These are phyloP conservation scores for Talaromyces atroroseus DNA, from an alignment of 2,329 filamentous ascomycete species.

Conservation along the genomic window DNA sequence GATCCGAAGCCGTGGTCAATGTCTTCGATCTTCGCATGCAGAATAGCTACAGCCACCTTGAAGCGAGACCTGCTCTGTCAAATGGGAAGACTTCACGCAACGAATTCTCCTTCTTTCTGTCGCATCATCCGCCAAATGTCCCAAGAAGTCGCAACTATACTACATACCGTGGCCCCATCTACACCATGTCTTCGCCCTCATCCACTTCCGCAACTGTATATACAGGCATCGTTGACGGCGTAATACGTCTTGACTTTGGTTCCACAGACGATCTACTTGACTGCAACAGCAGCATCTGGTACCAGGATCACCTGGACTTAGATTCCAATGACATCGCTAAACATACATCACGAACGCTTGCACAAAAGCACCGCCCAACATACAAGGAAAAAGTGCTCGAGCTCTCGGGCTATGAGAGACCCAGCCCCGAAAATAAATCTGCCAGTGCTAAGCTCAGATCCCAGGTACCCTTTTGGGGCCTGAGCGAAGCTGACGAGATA, in stretches of 20 bases:
- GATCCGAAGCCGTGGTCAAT: slow-evolving; percentile 55
- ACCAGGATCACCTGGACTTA: slow-evolving; percentile 25
- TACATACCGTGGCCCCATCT: slow-evolving; percentile 41
- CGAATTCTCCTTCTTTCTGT: slow-evolving; percentile 42
- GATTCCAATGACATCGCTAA: slow-evolving; percentile 14
- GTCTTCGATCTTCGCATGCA: slow-evolving; percentile 56
- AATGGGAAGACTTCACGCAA: slow-evolving; percentile 16
- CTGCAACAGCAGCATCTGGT: slow-evolving; percentile 25
- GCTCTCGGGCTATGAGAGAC: slow-evolving; percentile 42
- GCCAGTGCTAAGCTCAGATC: slow-evolving; percentile 30
- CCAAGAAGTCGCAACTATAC: slow-evolving; percentile 12
- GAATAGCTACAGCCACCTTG: slow-evolving; percentile 30
- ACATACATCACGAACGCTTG: slow-evolving; percentile 15
- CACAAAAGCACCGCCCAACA: neutral
- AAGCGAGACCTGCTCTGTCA: slow-evolving; percentile 17
- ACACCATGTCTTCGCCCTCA: slow-evolving; percentile 41
- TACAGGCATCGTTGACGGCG: slow-evolving; percentile 38
- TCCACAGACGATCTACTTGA: slow-evolving; percentile 39
- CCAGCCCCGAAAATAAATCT: slow-evolving; percentile 27
- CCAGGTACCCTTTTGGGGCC: slow-evolving; percentile 26
- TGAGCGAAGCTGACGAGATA: slow-evolving; percentile 17
- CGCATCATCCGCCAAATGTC: slow-evolving; percentile 21
- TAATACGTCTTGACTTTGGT: slow-evolving; percentile 40
- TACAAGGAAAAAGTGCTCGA: slow-evolving; percentile 25
- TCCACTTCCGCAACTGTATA: slow-evolving; percentile 42